These are phyloP conservation scores for Leishmania guyanensis DNA, from an alignment of 208 protist genomes.

Conservation along the genomic window DNA sequence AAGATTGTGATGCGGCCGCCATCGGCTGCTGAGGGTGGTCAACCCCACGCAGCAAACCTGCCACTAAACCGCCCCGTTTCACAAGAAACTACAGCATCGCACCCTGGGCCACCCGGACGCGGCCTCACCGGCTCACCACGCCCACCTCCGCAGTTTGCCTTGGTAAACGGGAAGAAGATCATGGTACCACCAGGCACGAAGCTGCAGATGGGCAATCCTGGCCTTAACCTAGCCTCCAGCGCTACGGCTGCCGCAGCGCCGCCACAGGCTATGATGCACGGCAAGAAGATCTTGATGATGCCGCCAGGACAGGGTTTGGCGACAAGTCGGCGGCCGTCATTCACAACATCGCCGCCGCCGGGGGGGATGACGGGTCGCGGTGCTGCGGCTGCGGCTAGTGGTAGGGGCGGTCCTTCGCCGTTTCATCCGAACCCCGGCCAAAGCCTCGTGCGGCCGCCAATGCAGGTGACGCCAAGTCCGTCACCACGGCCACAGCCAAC, in stretches of 20 bases:
- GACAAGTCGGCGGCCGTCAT: not conserved
- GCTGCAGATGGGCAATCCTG: not conserved
- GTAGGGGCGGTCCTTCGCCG: not conserved
- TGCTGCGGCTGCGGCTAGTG: not conserved
- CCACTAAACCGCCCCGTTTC: constrained; percentile 7
- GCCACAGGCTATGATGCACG: not conserved
- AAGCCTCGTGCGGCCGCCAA: not conserved
- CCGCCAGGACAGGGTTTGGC: not conserved
- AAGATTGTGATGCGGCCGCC: constrained; percentile 10
- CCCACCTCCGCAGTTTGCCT: constrained; percentile 1
- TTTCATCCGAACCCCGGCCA: not conserved
- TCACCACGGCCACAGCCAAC: not conserved
- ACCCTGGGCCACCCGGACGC: not conserved
- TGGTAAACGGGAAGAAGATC: constrained; percentile 35
- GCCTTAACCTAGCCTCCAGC: not conserved
- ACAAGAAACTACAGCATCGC: not conserved
- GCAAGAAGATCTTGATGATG: constrained; percentile 23
- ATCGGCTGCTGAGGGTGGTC: not conserved
- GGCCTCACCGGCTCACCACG: not conserved
- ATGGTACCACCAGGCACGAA: constrained; percentile 35
- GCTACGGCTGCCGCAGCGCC: not conserved
- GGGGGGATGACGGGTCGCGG: not conserved
- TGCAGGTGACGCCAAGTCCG: not conserved
- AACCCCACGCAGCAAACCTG: not conserved
- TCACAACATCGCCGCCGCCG: not conserved